A percentile compares a stretch with the other conserved stretches of the same genome.
phyloP scores from a whole-genome alignment of 176 grass and related monocot genomes.

The Zea mays region DNA sequence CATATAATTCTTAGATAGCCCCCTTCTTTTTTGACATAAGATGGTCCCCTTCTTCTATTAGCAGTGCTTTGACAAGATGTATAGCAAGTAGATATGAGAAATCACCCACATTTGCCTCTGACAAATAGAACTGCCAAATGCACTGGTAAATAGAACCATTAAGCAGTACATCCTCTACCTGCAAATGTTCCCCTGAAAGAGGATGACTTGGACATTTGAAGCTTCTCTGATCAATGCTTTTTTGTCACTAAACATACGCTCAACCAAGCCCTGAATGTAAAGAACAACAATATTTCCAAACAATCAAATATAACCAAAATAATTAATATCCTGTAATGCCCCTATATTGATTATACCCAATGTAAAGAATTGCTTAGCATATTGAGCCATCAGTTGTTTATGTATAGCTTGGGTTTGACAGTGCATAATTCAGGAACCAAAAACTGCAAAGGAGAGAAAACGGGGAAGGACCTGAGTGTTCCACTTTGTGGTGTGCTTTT shows the following conservation, averaged over 20 bases:
- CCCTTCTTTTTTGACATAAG: no score
- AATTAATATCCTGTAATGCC: no score
- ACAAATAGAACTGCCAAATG: slow-evolving; percentile 10
- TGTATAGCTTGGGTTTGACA: no score
- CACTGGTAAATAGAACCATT: not conserved
- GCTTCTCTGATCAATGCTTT: slow-evolving; percentile 46
- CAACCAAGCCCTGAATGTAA: slow-evolving; percentile 75
- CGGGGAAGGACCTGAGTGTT: no score
- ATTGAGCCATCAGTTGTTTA: no score
- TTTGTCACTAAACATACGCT: slow-evolving; percentile 56
- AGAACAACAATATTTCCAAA: no score
- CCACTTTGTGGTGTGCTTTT: no score
- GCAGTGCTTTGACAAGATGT: slow-evolving; percentile 76
- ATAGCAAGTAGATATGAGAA: not conserved
- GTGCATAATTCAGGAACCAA: no score
- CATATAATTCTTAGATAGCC: slow-evolving; percentile 59
- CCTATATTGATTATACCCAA: no score
- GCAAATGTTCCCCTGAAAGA: slow-evolving; percentile 70
- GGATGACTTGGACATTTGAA: slow-evolving; percentile 71
- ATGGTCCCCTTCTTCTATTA: slow-evolving; percentile 63
- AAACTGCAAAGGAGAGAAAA: no score
- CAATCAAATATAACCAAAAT: no score
- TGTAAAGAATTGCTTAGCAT: no score
- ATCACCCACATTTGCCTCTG: slow-evolving; percentile 12
- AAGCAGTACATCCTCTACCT: slow-evolving; percentile 50